A percentile compares a stretch with the other conserved stretches of the same genome.
Evolutionary conservation across 169 alveolate species (phyloP).

Genomic region (Eimeria acervulina): DNA sequence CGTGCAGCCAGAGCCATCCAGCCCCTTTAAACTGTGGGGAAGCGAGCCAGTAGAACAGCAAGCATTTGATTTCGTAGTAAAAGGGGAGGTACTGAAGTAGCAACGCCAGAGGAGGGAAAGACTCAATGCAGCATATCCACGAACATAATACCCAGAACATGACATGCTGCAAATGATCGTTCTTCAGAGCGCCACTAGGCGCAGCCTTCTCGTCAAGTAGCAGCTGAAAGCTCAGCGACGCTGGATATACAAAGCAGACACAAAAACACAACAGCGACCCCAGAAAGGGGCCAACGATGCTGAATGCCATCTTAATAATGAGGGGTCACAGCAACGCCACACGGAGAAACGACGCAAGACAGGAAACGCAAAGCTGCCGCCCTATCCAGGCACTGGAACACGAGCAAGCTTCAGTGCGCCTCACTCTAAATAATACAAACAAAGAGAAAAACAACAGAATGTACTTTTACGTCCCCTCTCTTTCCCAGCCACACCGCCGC

Average conservation of each 20-base stretch:
- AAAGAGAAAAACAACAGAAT: not conserved
- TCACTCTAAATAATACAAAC: not conserved
- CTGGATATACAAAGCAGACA: slow-evolving; percentile 81
- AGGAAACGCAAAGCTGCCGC: slow-evolving; percentile 1
- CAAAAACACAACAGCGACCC: slow-evolving; percentile 79
- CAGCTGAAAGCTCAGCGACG: slow-evolving; percentile 77
- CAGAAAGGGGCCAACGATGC: slow-evolving; percentile 80
- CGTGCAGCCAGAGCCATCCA: slow-evolving; percentile 82
- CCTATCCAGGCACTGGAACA: slow-evolving; percentile 33
- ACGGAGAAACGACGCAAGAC: slow-evolving; percentile 19
- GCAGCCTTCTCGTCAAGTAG: slow-evolving; percentile 64
- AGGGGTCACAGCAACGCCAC: not conserved
- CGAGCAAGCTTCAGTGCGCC: slow-evolving; percentile 40
- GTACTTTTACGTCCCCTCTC: not conserved
- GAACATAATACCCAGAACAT: slow-evolving; percentile 80
- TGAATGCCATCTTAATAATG: slow-evolving; percentile 56
- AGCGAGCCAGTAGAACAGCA: slow-evolving; percentile 84
- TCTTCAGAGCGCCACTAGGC: slow-evolving; percentile 67
- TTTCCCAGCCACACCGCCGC: slow-evolving; percentile 38
- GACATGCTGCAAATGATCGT: slow-evolving; percentile 80
- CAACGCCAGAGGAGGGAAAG: slow-evolving; percentile 62
- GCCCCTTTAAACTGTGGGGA: slow-evolving; percentile 83
- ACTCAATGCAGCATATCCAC: slow-evolving; percentile 67
- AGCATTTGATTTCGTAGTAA: slow-evolving; percentile 75
- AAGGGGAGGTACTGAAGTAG: slow-evolving; percentile 68